Evolutionary conservation across 2,329 filamentous ascomycete genomes (phyloP), one percentile per base, ranked within the genome.

Genomic region (Colletotrichum aenigma): DNA sequence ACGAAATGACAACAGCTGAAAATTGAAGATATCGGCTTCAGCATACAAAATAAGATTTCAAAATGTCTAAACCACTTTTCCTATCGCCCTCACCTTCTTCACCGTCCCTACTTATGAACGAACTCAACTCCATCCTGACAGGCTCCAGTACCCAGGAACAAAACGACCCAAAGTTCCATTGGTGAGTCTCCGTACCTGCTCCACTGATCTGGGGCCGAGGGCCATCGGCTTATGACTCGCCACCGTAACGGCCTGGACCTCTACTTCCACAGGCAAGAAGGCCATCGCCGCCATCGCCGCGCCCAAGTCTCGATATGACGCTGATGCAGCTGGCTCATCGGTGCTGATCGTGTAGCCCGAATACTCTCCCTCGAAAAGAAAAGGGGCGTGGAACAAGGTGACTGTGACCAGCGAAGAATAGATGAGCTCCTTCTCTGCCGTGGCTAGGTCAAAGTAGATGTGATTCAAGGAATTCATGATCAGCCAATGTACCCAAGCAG

Each of bases 181-280:
- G 2, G 8, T 10, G 12, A 18, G 18, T 2, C 43, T 52, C 43
- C 43, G 10, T 6, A 52, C 12, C 12, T 52, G 43, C 43, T 52
- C n/a, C 16, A 18, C 43, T 13, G n/a, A 1, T n/a, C n/a, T 52
- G 0, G 43, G 10, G 16, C 12, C 16, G 2, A 21, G 0, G 12
- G 16, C n/a, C n/a, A 52, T 52, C n/a, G 43, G 16, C 12, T 12
- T 52, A 3, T 24, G 43, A 21, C 43, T 52, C n/a, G 16, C 43
- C 16, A 52, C 43, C 0, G 16, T 52, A n/a, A 52, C n/a, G 43
- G 16, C 43, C 2, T 52, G 43, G 1, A 52, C n/a, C 1, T 52
- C n/a, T 9, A n/a, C 43, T 13, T 52, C 5, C 43, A n/a, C 1
- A 13, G 43, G 43, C 43, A 18, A 52, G 8, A 52, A 52, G 0